Evolutionary conservation across 768 basidiomycete genomes (phyloP).

Genomic region (Pleurotus salmoneostramineus): DNA sequence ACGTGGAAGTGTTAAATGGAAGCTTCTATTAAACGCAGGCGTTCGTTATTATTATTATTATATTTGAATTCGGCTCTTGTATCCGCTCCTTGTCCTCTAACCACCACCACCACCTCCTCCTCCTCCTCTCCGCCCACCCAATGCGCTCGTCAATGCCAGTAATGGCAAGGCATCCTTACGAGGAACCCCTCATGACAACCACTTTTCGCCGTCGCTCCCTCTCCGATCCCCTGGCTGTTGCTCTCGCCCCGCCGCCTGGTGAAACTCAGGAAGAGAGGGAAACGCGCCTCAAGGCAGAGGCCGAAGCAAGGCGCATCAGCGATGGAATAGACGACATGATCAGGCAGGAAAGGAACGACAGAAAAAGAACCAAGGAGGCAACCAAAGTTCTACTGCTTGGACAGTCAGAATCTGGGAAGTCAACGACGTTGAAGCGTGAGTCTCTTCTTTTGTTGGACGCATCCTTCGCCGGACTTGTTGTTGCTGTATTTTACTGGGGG

Average conservation of each 20-base stretch:
- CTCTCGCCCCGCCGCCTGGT: conserved; percentile 65
- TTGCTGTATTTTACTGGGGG: too few species aligned
- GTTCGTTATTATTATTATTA: conserved; percentile 2
- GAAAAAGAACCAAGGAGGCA: conserved; percentile 49
- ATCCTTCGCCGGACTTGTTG: too few species aligned
- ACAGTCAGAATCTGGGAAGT: conserved; percentile 89
- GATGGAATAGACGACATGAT: conserved; percentile 81
- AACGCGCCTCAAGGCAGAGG: conserved; percentile 58
- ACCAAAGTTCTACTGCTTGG: conserved; percentile 79
- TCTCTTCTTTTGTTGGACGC: conserved; percentile 18
- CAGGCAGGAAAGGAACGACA: conserved; percentile 57
- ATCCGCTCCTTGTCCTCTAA: conserved; percentile 13
- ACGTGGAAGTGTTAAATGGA: conserved; percentile 6
- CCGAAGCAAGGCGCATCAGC: conserved; percentile 69
- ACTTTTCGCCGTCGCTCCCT: conserved; percentile 32
- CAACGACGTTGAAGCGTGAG: conserved; percentile 86
- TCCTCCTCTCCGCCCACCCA: conserved; percentile 18
- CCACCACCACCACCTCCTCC: conserved; percentile 16
- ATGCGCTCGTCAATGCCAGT: background rate
- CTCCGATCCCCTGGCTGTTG: conserved; percentile 70
- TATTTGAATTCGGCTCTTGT: conserved; percentile 6
- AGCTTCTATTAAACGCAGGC: conserved; percentile 4
- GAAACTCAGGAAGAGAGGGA: conserved; percentile 70
- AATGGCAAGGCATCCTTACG: conserved; percentile 36
- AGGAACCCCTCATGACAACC: conserved; percentile 11